These are phyloP conservation scores for Trypanosoma platydactyli DNA, from an alignment of 208 protist species.

Conservation along the genomic window DNA sequence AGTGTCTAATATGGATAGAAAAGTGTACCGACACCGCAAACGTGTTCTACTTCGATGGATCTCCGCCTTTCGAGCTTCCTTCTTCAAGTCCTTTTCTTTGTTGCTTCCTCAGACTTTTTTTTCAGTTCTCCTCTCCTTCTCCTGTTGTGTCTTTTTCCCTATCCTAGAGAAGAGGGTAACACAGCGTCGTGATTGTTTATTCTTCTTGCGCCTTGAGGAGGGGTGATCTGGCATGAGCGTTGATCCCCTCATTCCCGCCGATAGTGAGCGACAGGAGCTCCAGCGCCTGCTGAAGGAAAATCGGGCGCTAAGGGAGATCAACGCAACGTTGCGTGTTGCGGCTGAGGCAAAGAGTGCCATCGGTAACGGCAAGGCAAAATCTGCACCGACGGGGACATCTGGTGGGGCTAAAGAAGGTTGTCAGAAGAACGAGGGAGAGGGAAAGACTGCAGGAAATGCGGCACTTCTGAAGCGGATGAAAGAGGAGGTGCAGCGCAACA, in stretches of 20 bases:
- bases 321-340: constrained; percentile 42
- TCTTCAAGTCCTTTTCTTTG: background rate
- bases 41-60: background rate
- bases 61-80: background rate
- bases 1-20: too few relatives aligned
- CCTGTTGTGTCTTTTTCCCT: background rate
- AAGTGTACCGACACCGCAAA: too few relatives aligned
- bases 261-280: constrained; percentile 30
- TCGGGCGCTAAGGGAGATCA: constrained; percentile 52
- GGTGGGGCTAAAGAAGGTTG: background rate
- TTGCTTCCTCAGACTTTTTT: background rate
- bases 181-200: background rate
- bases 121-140: constrained; percentile 11
- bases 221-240: constrained; percentile 14
- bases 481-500: constrained; percentile 13
- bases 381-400: background rate
- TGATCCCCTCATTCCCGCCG: constrained; percentile 9
- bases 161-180: background rate
- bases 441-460: background rate
- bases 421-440: background rate
- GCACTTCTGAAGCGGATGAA: constrained; percentile 15
- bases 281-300: constrained; percentile 61
- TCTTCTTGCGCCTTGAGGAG: background rate
- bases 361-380: constrained; percentile 3
- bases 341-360: constrained; percentile 14